Conservation (phyloP, 2,329 filamentous ascomycete species). For the Epichloe sp. region DNA sequence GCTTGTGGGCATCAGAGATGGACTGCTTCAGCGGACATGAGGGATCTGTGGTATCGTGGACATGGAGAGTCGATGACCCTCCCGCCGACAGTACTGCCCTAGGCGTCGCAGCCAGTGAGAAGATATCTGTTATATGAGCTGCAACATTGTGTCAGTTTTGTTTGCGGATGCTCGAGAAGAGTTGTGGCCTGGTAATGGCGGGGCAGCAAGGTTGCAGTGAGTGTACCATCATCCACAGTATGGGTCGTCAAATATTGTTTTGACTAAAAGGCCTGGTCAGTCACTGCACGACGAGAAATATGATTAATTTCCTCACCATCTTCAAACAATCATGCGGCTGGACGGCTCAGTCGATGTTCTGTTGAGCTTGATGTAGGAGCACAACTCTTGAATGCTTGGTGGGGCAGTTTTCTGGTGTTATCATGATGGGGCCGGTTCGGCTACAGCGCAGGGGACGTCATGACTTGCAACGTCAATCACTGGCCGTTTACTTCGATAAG, state of each 20-base stretch:
- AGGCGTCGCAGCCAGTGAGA: conserved; percentile 64
- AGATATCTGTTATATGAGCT: conserved; percentile 80
- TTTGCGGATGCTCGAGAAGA: background rate
- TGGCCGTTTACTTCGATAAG: background rate
- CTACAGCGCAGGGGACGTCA: background rate
- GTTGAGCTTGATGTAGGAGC: conserved; percentile 4
- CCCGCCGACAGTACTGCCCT: conserved; percentile 69
- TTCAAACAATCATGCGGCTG: background rate
- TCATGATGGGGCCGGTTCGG: background rate
- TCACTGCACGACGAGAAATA: background rate
- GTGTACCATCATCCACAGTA: conserved; percentile 70
- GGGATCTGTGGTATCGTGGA: conserved; percentile 61
- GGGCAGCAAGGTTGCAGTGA: conserved; percentile 11
- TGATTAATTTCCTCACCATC: conserved; percentile 14
- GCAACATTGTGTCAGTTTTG: conserved; percentile 7
- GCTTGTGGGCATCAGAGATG: conserved; percentile 65
- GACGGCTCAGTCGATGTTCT: background rate
- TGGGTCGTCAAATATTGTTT: conserved; percentile 96
- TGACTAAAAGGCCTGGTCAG: conserved; percentile 43
- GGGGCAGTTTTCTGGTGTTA: conserved; percentile 3
- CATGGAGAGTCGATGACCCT: conserved; percentile 67
- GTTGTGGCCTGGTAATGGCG: conserved; percentile 7
- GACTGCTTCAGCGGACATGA: conserved; percentile 70
- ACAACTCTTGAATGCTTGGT: conserved; percentile 3
- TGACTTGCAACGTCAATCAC: background rate